A percentile compares a stretch with the other conserved stretches of the same genome.
These are phyloP conservation scores for Cladosporium cucumerinum DNA, from an alignment of 2,329 filamentous ascomycete species.

Conservation along the genomic window DNA sequence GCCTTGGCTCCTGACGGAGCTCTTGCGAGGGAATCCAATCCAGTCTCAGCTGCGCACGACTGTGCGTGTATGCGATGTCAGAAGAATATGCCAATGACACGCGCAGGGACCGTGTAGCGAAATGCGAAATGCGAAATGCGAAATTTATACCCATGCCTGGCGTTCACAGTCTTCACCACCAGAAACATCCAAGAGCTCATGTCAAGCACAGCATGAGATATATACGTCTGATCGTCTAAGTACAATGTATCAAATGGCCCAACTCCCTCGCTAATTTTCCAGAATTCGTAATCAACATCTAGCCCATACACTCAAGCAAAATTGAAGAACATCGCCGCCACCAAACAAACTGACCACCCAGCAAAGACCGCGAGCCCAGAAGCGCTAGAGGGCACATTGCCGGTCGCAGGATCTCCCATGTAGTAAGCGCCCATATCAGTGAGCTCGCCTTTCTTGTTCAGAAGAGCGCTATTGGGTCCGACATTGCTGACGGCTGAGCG, in stretches of 20 bases:
- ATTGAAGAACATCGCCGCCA: constrained; percentile 23
- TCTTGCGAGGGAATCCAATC: not conserved
- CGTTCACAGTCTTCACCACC: not conserved
- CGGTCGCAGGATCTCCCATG: constrained; percentile 52
- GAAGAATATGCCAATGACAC: not conserved
- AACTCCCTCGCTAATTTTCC: constrained; percentile 5
- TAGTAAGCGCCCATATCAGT: constrained; percentile 78
- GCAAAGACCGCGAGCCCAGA: constrained; percentile 27
- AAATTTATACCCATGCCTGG: not conserved
- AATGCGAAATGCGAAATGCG: not conserved
- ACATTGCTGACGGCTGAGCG: constrained; percentile 68
- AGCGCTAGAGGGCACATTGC: constrained; percentile 36
- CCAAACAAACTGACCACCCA: constrained; percentile 26
- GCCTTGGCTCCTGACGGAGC: not conserved
- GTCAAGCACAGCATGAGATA: not conserved
- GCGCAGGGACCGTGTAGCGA: not conserved
- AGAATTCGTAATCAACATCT: not conserved
- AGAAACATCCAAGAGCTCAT: not conserved
- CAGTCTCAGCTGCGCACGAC: not conserved
- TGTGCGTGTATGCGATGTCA: not conserved
- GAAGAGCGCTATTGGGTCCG: constrained; percentile 68
- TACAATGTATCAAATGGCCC: not conserved
- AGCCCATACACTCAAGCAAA: constrained; percentile 1
- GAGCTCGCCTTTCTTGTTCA: constrained; percentile 64
- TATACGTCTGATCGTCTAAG: not conserved